Evolutionary conservation across 2,329 filamentous ascomycete genomes (phyloP), one percentile per base, ranked within the genome.

Genomic region (Phyllosticta paracitricarpa): DNA sequence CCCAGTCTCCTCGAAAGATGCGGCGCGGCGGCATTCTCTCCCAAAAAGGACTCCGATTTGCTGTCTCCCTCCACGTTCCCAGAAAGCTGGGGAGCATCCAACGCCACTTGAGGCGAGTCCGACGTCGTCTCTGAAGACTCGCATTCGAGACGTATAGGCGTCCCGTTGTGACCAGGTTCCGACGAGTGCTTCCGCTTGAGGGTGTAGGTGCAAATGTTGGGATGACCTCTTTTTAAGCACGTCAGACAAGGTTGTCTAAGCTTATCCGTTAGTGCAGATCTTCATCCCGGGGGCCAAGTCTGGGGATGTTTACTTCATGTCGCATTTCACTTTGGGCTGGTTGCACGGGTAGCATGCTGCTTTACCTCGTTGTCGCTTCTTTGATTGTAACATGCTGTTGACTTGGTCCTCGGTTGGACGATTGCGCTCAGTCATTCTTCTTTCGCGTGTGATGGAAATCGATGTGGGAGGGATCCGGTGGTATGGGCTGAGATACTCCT

Each of bases 291-390:
- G n/a, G 51, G 33, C 2, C 26, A 33, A 6, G 9, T 33, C 40
- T 25, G 2, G 10, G 51, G 51, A 53, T 53, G n/a, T 53, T n/a
- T 17, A 57, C 59, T 57, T 57, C 59, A 61, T 61, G n/a, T 61
- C 54, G 28, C 59, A 61, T 22, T 54, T 57, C 4, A 57, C 59
- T 26, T 61, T 61, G 25, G 54, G 59, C n/a, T 57, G 40, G 35
- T 61, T 61, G 48, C 59, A 61, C 3, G 59, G 54, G 22, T 57
- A 61, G 55, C 59, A 61, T 8, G 59, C 59, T 22, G 54, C 51
- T 30, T 57, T 61, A 2, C 59, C 59, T 17, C 54, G 54, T 14
- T 35, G 40, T 17, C 59, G 59, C 30, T 57, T 61, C 28, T 61
- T 61, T 5, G 59, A 54, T 14, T 51, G 54, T 8, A 57, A 24